Evolutionary conservation across 164 flowering plant genomes (phyloP), one percentile per base, ranked within the genome.

Genomic region (Vitis riparia): DNA sequence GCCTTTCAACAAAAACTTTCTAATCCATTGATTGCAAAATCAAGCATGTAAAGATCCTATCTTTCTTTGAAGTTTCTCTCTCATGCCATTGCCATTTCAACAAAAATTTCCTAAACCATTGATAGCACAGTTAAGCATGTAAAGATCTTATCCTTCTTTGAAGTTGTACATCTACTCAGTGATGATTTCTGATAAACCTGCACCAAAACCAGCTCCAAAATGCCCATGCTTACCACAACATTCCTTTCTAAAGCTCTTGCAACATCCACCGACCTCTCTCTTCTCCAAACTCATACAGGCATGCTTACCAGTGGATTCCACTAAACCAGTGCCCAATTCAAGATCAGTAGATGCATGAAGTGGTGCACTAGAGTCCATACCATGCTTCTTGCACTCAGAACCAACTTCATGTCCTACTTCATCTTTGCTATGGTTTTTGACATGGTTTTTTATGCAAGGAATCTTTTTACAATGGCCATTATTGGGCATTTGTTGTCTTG

Each of bases 231-330:
- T 68, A 15, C 70, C 51, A 19, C 88, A 81, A 51, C 90, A 83
- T 75, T 86, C 86, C 73, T 76, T 84, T 68, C 81, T 75, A 57
- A 73, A 85, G 76, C 89, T 87, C 80, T 72, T 80, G 74, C 89
- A 86, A 59, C 91, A 87, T 8, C 83, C 86, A 58, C 82, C 79
- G 23, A 69, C 61, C 67, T 81, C 87, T 68, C 84, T 79, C 69
- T 59, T 80, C 75, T 77, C 81, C 69, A 85, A 70, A 59, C 78
- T 67, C 23, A 14, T 58, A 65, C 82, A 74, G 0, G 51, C 73
- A 60, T 50, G 66, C 58, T 5, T 9, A 13, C 51, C 51, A 0
- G 14, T 12, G 11, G 59, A 68, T 23, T 62, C 72, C n/a, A 30
- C 23, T 12, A 10, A 9, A 19, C 49, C 61, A 1, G 1, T 11